Percentiles rank a stretch among this genome's conserved stretches.
These are phyloP conservation scores for Atkinsonella texensis DNA, from an alignment of 2,329 filamentous ascomycete species.

Conservation along the genomic window DNA sequence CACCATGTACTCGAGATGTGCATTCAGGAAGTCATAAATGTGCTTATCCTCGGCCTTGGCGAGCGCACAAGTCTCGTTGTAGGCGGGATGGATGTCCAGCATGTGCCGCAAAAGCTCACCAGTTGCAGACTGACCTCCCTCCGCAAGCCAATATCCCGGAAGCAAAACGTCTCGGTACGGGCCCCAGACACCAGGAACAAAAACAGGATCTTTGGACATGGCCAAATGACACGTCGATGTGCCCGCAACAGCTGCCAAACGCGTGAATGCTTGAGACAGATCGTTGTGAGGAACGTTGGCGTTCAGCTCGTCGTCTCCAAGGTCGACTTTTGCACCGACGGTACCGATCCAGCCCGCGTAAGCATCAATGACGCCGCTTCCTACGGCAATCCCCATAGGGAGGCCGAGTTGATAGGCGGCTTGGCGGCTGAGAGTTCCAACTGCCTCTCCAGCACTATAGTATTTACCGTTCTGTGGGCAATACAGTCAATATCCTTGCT, in stretches of 20 bases:
- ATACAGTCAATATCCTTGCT: not conserved
- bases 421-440: constrained; percentile 72
- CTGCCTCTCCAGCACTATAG: constrained; percentile 81
- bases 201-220: constrained; percentile 87
- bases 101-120: constrained; percentile 91
- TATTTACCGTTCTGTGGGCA: constrained; percentile 71
- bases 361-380: constrained; percentile 93
- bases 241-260: constrained; percentile 85
- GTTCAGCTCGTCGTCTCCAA: constrained; percentile 54
- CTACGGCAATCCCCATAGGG: constrained; percentile 77
- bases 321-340: constrained; percentile 87
- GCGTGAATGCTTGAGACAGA: constrained; percentile 82
- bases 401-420: constrained; percentile 77
- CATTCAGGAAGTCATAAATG: constrained; percentile 92
- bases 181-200: constrained; percentile 93
- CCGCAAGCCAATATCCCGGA: constrained; percentile 90
- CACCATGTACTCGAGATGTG: constrained; percentile 67
- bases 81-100: constrained; percentile 87
- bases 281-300: constrained; percentile 63
- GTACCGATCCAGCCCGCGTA: constrained; percentile 99
- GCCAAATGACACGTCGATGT: constrained; percentile 96
- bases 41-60: constrained; percentile 75
- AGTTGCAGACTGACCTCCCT: constrained; percentile 92
- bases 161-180: constrained; percentile 91
- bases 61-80: constrained; percentile 64